phyloP scores from a whole-genome alignment of 257 asterid species.

The Schizonepeta tenuifolia region DNA sequence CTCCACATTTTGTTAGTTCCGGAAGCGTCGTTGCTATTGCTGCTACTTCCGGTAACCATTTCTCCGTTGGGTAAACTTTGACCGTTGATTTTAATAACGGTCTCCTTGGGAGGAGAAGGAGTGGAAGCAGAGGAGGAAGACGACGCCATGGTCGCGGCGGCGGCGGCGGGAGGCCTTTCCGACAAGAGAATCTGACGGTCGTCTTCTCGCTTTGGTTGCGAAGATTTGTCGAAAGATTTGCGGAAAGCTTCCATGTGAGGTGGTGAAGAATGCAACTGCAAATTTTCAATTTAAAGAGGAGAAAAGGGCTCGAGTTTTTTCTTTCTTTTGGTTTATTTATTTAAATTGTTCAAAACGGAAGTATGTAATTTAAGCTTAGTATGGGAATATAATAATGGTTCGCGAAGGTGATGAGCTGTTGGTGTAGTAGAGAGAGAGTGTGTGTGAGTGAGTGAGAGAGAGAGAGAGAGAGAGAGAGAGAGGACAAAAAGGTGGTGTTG shows the following conservation, averaged over 20 bases:
- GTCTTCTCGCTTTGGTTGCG: constrained; percentile 29
- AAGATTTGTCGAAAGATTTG: constrained; percentile 42
- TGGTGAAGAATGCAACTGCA: neutral
- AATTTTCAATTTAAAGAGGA: neutral
- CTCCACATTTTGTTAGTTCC: constrained; percentile 40
- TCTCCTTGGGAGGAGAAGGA: constrained; percentile 40
- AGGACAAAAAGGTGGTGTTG: constrained; percentile 9
- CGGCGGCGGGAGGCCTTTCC: constrained; percentile 25
- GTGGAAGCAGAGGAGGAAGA: constrained; percentile 35
- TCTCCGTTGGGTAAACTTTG: constrained; percentile 15
- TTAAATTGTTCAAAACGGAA: neutral
- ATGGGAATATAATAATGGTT: constrained; percentile 8
- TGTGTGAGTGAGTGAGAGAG: no score
- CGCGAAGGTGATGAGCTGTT: constrained; percentile 38
- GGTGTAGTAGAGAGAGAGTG: no score
- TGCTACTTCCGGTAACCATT: neutral
- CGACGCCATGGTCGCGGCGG: constrained; percentile 30
- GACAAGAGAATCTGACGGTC: constrained; percentile 43
- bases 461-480: neutral
- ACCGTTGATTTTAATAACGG: constrained; percentile 23
- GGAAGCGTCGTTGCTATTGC: neutral
- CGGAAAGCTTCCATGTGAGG: constrained; percentile 40
- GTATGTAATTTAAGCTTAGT: neutral
- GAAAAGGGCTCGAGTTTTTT: no score
- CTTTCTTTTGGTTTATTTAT: neutral